Evolutionary conservation across 179 eudicot genomes (phyloP).

Genomic region (Sideroxylon spinosum): DNA sequence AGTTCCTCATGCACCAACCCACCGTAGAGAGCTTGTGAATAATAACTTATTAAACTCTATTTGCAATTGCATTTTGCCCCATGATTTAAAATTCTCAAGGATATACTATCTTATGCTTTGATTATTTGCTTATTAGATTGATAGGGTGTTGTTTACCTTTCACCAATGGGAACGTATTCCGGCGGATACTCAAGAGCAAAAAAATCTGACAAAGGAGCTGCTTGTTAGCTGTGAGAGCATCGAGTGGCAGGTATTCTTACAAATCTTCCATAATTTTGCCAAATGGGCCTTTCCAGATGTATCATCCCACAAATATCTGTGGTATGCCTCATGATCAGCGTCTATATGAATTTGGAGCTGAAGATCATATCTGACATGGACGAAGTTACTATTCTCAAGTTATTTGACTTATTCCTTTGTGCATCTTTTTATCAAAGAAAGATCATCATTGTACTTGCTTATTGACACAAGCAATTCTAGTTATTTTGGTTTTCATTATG

Average conservation of each 20-base stretch:
- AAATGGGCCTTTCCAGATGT: not conserved
- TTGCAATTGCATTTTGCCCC: not conserved
- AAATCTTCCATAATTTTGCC: not conserved
- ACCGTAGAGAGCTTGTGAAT: not conserved
- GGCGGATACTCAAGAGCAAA: slow-evolving; percentile 45
- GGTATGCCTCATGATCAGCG: not conserved
- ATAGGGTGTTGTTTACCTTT: slow-evolving; percentile 61
- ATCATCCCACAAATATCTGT: not conserved
- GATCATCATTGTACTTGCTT: not conserved
- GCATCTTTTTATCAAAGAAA: not conserved
- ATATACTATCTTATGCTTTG: slow-evolving; percentile 10
- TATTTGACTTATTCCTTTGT: not conserved
- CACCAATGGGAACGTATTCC: slow-evolving; percentile 65
- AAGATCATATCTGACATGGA: not conserved
- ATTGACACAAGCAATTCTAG: not conserved
- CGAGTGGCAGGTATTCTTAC: slow-evolving; percentile 75
- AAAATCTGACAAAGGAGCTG: slow-evolving; percentile 48
- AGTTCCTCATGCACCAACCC: not conserved
- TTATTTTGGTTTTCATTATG: not conserved
- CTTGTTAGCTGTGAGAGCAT: slow-evolving; percentile 71
- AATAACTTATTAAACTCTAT: not conserved
- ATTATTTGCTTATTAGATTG: slow-evolving; percentile 47
- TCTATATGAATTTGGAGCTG: not conserved
- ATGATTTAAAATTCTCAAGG: not conserved
- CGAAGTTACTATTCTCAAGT: not conserved